Conservation (phyloP, 2,329 filamentous ascomycete species). For the Aspergillus oerlinghausenensis region DNA sequence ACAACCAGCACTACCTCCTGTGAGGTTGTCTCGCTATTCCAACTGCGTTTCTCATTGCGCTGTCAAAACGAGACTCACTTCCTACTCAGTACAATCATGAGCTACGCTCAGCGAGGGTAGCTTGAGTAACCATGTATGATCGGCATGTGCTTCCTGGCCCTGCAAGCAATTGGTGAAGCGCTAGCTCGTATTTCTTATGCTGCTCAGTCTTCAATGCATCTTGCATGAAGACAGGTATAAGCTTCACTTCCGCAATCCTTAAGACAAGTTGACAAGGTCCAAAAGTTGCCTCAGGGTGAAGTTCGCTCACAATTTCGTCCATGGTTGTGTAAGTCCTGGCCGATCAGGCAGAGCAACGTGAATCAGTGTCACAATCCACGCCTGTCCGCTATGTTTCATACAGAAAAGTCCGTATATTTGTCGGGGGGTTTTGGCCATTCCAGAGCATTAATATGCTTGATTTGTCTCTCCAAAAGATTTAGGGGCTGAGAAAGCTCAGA, state of each 20-base stretch:
- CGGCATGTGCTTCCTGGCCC: neutral
- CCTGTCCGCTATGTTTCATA: neutral
- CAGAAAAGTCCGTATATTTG: too few relatives aligned
- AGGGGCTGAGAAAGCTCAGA: slow-evolving; percentile 53
- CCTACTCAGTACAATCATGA: neutral
- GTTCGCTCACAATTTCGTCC: neutral
- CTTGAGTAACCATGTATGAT: neutral
- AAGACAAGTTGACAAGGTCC: neutral
- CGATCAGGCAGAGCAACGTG: too few relatives aligned
- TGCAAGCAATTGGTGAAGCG: neutral
- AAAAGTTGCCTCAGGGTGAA: neutral
- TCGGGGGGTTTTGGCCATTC: neutral
- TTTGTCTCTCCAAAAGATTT: neutral
- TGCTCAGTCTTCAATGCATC: neutral
- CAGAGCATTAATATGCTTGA: neutral
- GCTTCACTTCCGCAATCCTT: neutral
- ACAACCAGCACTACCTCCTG: neutral
- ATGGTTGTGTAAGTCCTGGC: neutral
- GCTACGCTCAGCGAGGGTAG: neutral
- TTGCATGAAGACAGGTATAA: neutral
- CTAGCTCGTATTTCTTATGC: neutral
- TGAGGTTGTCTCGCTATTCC: neutral
- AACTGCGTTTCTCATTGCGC: neutral
- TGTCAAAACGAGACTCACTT: slow-evolving; percentile 27
- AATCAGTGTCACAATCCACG: neutral